Conservation (phyloP, 1,284 basidiomycete genomes). For the Malassezia caprae region DNA sequence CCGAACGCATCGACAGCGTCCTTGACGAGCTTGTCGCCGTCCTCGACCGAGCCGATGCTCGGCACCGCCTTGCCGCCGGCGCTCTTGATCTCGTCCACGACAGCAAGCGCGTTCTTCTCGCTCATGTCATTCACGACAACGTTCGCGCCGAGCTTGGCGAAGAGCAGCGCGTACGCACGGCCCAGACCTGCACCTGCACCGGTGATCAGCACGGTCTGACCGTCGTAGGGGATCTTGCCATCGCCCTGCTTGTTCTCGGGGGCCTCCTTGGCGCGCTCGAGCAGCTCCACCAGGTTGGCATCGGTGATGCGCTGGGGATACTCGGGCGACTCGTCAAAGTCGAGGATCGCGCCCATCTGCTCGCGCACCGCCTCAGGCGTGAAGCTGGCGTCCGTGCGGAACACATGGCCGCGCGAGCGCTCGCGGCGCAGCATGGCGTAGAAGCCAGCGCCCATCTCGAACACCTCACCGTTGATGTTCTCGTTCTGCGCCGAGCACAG, state of each 20-base stretch:
- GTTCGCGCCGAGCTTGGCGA: constrained; percentile 79
- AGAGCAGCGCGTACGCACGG: constrained; percentile 82
- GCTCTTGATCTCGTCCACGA: constrained; percentile 76
- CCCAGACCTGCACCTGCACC: constrained; percentile 62
- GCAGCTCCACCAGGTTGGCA: constrained; percentile 54
- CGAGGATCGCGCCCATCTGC: constrained; percentile 57
- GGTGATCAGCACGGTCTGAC: constrained; percentile 85
- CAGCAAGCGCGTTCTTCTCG: constrained; percentile 68
- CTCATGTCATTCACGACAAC: constrained; percentile 94
- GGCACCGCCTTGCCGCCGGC: constrained; percentile 80
- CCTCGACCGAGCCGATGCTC: constrained; percentile 74
- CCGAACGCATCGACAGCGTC: constrained; percentile 79
- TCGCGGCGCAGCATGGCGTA: constrained; percentile 89
- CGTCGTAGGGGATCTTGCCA: constrained; percentile 67
- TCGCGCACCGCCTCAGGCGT: constrained; percentile 71
- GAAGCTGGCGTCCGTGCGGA: constrained; percentile 81
- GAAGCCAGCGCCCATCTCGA: constrained; percentile 89
- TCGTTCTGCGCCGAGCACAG: constrained; percentile 42
- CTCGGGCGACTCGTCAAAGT: constrained; percentile 64
- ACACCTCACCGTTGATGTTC: constrained; percentile 72
- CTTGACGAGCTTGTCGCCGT: constrained; percentile 82
- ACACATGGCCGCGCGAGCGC: constrained; percentile 69
- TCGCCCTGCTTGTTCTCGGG: constrained; percentile 63
- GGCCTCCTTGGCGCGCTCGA: constrained; percentile 61
- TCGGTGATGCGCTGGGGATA: constrained; percentile 66